Evolutionary conservation across 2,329 filamentous ascomycete genomes (phyloP).

Genomic region (Drechslera avenae): DNA sequence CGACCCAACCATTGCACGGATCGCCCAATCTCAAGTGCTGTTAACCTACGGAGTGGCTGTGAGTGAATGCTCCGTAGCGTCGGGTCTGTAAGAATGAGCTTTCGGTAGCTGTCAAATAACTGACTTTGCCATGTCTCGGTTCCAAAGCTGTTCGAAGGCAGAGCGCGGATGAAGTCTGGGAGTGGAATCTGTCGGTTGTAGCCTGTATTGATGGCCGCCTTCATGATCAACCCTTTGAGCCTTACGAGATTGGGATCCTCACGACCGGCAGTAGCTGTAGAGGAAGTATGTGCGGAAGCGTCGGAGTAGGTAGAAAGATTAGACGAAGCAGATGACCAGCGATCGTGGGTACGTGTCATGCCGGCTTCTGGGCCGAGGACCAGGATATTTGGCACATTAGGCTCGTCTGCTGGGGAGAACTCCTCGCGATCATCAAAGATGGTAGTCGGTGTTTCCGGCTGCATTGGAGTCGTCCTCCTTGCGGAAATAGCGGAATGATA

Average conservation of each 20-base stretch:
- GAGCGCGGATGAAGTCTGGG: conserved; percentile 74
- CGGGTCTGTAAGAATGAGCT: conserved; percentile 74
- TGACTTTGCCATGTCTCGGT: conserved; percentile 70
- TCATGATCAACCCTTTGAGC: conserved; percentile 78
- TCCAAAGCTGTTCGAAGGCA: conserved; percentile 81
- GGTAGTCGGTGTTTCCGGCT: conserved; percentile 90
- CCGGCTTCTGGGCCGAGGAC: conserved; percentile 74
- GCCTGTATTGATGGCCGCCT: conserved; percentile 83
- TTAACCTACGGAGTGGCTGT: conserved; percentile 65
- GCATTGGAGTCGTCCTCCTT: conserved; percentile 35
- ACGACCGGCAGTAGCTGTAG: conserved; percentile 68
- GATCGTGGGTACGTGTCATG: conserved; percentile 58
- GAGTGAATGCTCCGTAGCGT: conserved; percentile 58
- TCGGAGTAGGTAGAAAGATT: conserved; percentile 82
- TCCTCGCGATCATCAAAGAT: conserved; percentile 86
- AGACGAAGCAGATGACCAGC: conserved; percentile 79
- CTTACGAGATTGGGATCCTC: conserved; percentile 80
- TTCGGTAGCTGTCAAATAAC: conserved; percentile 79
- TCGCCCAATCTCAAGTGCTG: conserved; percentile 77
- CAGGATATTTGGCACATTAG: conserved; percentile 83
- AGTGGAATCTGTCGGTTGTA: conserved; percentile 70
- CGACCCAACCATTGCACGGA: conserved; percentile 77
- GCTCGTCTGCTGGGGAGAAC: conserved; percentile 74
- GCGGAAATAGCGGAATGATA: conserved; percentile 53
- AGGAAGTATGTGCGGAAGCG: conserved; percentile 66